Evolutionary conservation across 768 basidiomycete species (phyloP).

Genomic region (Pleurotus eryngii): DNA sequence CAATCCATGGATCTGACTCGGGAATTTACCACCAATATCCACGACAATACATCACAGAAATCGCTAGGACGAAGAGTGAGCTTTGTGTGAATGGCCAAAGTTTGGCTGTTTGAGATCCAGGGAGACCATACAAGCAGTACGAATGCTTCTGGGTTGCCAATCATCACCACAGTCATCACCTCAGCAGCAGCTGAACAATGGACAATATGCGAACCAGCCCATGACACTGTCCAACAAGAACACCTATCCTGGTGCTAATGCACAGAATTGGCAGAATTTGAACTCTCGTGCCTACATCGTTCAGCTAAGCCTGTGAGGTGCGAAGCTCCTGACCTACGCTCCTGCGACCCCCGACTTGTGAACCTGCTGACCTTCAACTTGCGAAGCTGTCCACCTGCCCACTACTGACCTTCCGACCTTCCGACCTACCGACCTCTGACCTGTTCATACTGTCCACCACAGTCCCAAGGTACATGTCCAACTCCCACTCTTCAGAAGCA

Average conservation of each 20-base stretch:
- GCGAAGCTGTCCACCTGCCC: too few species aligned
- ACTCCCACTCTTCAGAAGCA: not conserved
- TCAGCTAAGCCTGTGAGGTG: too few species aligned
- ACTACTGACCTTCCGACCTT: too few species aligned
- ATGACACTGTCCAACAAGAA: slow-evolving; percentile 60
- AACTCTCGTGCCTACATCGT: too few species aligned
- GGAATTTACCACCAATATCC: slow-evolving; percentile 43
- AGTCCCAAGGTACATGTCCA: not conserved
- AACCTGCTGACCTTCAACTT: too few species aligned
- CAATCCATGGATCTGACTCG: slow-evolving; percentile 62
- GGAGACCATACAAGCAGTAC: slow-evolving; percentile 46
- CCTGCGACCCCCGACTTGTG: too few species aligned
- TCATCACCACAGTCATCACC: slow-evolving; percentile 40
- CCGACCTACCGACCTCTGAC: too few species aligned
- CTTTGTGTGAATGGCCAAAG: slow-evolving; percentile 65
- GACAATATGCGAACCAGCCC: slow-evolving; percentile 3
- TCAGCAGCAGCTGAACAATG: slow-evolving; percentile 20
- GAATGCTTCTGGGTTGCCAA: slow-evolving; percentile 21
- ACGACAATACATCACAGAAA: slow-evolving; percentile 58
- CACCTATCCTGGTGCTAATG: slow-evolving; percentile 55
- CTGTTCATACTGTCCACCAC: too few species aligned
- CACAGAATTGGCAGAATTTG: slow-evolving; percentile 25
- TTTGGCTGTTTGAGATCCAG: slow-evolving; percentile 57
- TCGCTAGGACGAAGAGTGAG: slow-evolving; percentile 77
- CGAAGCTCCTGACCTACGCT: too few species aligned